Percentiles rank a stretch among this genome's conserved stretches.
Evolutionary conservation across 176 grass and related monocot genomes (phyloP).

Genomic region (Rhynchospora pubera): DNA sequence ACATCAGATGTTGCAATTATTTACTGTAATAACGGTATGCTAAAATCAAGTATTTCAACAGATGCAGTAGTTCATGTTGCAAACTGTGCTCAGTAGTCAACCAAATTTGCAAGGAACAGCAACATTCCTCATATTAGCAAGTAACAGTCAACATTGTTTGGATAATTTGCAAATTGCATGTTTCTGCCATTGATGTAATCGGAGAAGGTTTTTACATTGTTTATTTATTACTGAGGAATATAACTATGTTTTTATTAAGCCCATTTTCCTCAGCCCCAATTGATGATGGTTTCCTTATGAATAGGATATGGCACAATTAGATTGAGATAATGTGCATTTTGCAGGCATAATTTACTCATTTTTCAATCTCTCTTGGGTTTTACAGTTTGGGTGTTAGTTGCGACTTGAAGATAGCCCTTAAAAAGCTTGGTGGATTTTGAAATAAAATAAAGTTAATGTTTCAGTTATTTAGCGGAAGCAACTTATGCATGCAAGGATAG

Average conservation of each 20-base stretch:
- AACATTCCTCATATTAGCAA: background rate
- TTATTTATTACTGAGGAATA: background rate
- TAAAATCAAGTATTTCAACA: background rate
- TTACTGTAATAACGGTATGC: background rate
- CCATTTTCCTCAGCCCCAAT: background rate
- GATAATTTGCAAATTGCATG: background rate
- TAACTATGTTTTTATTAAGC: background rate
- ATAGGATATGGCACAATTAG: background rate
- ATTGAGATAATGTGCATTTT: background rate
- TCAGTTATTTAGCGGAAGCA: slow-evolving; percentile 84
- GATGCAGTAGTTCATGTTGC: background rate
- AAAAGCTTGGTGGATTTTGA: background rate
- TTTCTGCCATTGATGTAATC: background rate
- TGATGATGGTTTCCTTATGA: background rate
- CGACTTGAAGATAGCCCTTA: background rate
- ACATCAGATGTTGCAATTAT: background rate
- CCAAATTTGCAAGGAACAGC: background rate
- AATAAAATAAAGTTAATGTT: slow-evolving; percentile 6
- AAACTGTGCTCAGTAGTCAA: background rate
- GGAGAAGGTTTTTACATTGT: background rate
- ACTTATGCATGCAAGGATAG: slow-evolving; percentile 83
- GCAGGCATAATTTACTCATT: background rate
- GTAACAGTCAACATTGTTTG: background rate
- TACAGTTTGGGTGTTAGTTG: background rate
- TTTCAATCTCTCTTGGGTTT: background rate